Percentiles rank a stretch among this genome's conserved stretches.
Conservation (phyloP, 202 grass and related monocot genomes). For the Schoenoplectus triqueter region DNA sequence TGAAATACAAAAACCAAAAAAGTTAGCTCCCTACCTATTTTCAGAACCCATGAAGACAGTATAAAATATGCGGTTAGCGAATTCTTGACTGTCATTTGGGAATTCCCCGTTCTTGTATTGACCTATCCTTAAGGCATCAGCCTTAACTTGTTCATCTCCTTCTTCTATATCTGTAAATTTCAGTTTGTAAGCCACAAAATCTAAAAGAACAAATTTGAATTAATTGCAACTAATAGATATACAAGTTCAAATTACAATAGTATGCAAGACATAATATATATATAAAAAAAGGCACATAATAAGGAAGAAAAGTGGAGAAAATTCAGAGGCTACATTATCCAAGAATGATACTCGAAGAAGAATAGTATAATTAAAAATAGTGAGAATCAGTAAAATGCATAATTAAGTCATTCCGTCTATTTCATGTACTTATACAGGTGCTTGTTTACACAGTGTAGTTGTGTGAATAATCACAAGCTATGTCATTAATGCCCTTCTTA, state of each 20-base stretch:
- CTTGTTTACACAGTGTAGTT: not conserved
- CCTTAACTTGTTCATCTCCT: constrained; percentile 94
- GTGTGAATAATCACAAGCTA: not conserved
- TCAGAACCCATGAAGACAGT: constrained; percentile 97
- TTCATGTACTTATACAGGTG: not conserved
- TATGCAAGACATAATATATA: not conserved
- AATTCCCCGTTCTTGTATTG: constrained; percentile 88
- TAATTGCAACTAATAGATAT: not conserved
- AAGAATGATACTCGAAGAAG: not conserved
- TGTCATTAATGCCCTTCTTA: not conserved
- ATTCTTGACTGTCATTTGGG: constrained; percentile 70
- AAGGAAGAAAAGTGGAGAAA: not conserved
- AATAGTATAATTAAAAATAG: not conserved
- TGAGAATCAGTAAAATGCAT: constrained; percentile 2
- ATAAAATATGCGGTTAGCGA: constrained; percentile 86
- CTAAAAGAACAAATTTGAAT: not conserved
- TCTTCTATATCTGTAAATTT: constrained; percentile 83
- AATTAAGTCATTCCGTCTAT: not conserved
- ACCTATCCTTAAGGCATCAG: constrained; percentile 78
- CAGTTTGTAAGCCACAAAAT: not conserved
- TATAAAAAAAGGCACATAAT: not conserved
- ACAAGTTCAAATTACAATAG: not conserved
- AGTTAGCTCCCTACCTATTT: constrained; percentile 67
- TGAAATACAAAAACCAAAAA: constrained; percentile 21
- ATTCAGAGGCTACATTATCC: not conserved